Evolutionary conservation across 2,329 filamentous ascomycete genomes (phyloP).

Genomic region (Tolypocladium inflatum): DNA sequence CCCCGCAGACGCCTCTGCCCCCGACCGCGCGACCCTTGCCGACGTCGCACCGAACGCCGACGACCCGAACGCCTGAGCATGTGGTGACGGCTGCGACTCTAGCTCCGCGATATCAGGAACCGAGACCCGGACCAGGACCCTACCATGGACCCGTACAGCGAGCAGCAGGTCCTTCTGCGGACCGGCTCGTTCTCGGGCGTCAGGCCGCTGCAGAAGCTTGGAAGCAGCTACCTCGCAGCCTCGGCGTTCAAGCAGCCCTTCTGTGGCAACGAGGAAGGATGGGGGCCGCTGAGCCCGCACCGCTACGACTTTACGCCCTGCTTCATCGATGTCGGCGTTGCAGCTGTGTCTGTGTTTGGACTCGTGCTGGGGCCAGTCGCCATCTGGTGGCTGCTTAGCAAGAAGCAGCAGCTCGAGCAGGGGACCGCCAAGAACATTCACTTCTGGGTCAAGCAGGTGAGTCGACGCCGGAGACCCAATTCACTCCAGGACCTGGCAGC

Average conservation of each 20-base stretch:
- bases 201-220: constrained; percentile 39
- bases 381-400: constrained; percentile 68
- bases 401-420: constrained; percentile 44
- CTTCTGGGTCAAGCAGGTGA: constrained; percentile 85
- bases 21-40: constrained; percentile 1
- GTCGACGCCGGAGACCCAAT: not conserved
- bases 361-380: constrained; percentile 68
- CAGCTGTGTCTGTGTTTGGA: constrained; percentile 68
- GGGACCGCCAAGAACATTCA: constrained; percentile 76
- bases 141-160: constrained; percentile 19
- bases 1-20: not conserved
- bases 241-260: constrained; percentile 54
- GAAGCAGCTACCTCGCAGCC: constrained; percentile 50
- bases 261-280: constrained; percentile 85
- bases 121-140: not conserved
- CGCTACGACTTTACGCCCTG: constrained; percentile 95
- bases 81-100: constrained; percentile 4
- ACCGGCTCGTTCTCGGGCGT: constrained; percentile 55
- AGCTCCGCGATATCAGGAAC: constrained; percentile 9
- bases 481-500: not conserved
- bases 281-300: constrained; percentile 82
- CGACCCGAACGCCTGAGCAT: constrained; percentile 10
- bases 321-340: constrained; percentile 88
- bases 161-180: constrained; percentile 39
- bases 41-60: constrained; percentile 4